Base-by-base conservation (phyloP, 2,329 filamentous ascomycete species). In the Trichoderma sp. region DNA sequence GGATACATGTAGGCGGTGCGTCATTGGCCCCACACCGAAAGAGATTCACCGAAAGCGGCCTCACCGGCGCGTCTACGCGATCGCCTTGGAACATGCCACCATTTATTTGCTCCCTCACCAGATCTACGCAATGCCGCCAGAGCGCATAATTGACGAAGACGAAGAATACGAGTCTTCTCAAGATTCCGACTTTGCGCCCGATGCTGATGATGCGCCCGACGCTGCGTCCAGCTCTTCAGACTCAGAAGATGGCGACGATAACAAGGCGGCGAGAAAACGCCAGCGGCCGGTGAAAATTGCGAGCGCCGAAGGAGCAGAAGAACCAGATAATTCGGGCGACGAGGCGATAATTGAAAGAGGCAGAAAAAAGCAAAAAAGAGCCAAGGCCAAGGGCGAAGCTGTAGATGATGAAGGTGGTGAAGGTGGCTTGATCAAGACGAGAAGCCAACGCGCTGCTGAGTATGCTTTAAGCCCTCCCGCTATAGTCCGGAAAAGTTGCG, bases 241-340 rank as follows among this genome's bases (percentile, higher is more conserved):
- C 68, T 84, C 84, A 8, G 84, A 84, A 43, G 78, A 78, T 58
- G 80, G 79, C 21, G 74, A 70, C 26, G 73, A 76, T 43, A 75
- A 76, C 43, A 75, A 76, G 60, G 68, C 70, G 21, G 70, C 72
- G 21, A 72, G 73, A 69, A 77, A 77, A 65, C 74, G 72, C 65
- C 72, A 70, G 39, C 72, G 61, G n/a, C 52, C 69, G 56, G 69
- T 56, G 30, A 68, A 56, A 14, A 66, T 77, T 14, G 59, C 73
- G 49, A 75, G 72, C 18, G 72, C 72, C 1, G 80, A 82, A 5
- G 83, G 86, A 55, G 58, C 13, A 71, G 81, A 81, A 0, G 87
- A 83, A 1, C 87, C 88, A 70, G 85, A 88, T 69, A 90, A 90
- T 72, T 92, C 90, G 0, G 90, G 90, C n/a, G 90, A 93, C 74